Evolutionary conservation across 805 yeast species (phyloP).

Genomic region (Metschnikowia gelsemii): DNA sequence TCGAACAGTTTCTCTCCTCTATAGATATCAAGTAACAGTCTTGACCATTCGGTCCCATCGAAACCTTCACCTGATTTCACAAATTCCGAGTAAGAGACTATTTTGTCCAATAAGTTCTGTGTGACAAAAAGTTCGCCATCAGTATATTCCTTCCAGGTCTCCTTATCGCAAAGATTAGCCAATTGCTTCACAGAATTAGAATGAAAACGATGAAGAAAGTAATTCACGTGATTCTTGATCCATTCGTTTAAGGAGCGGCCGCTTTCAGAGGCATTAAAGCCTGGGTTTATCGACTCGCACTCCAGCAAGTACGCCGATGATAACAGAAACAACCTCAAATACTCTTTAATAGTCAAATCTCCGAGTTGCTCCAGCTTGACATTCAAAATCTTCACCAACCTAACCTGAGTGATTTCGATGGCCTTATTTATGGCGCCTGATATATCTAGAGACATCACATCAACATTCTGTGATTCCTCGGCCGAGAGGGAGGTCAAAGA

Average conservation of each 20-base stretch:
- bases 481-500: slow-evolving; percentile 44
- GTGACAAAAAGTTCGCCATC: slow-evolving; percentile 37
- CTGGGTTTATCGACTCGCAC: slow-evolving; percentile 77
- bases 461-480: slow-evolving; percentile 23
- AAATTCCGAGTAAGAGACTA: slow-evolving; percentile 27
- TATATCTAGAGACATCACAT: slow-evolving; percentile 64
- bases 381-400: slow-evolving; percentile 74
- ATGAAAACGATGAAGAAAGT: slow-evolving; percentile 58
- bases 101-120: slow-evolving; percentile 28
- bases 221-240: slow-evolving; percentile 62
- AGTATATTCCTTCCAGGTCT: slow-evolving; percentile 78
- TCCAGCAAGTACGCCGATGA: slow-evolving; percentile 72
- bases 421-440: slow-evolving; percentile 63
- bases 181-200: slow-evolving; percentile 48
- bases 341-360: slow-evolving; percentile 54
- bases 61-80: slow-evolving; percentile 24
- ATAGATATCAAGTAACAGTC: slow-evolving; percentile 25
- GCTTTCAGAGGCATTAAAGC: slow-evolving; percentile 55
- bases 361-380: slow-evolving; percentile 75
- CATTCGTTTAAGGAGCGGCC: slow-evolving; percentile 58
- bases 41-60: slow-evolving; percentile 31
- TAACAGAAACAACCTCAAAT: slow-evolving; percentile 63
- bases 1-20: slow-evolving; percentile 7
- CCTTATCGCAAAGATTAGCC: slow-evolving; percentile 55
- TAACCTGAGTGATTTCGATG: slow-evolving; percentile 66